Conservation (phyloP, 1,284 basidiomycete genomes). For the Pseudozyma flocculosa region DNA sequence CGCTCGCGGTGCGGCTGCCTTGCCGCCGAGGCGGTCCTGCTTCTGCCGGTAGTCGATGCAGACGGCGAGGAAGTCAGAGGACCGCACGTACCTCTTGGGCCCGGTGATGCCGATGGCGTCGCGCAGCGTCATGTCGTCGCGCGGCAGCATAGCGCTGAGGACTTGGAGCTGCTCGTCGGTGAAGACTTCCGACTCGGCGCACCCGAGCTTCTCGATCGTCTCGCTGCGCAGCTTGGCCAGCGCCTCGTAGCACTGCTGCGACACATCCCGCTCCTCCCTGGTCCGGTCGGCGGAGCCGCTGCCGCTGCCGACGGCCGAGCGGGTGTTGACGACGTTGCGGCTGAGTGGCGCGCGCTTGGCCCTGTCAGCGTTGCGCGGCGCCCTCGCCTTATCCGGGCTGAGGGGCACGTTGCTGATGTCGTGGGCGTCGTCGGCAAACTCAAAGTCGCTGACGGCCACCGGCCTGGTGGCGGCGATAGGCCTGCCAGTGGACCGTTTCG, state of each 20-base stretch:
- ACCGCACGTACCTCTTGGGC: background rate
- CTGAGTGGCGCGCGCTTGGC: too few species aligned
- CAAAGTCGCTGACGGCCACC: conserved; percentile 15
- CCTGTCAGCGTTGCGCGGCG: too few species aligned
- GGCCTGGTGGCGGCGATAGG: too few species aligned
- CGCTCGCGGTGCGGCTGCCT: too few species aligned
- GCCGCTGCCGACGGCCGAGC: too few species aligned
- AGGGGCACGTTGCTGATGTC: conserved; percentile 35
- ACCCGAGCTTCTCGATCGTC: background rate
- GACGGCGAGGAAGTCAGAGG: background rate
- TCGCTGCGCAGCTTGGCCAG: background rate
- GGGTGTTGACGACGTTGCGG: too few species aligned
- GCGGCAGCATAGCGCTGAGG: background rate
- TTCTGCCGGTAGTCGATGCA: background rate
- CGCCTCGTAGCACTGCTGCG: background rate
- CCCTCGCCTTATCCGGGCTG: too few species aligned
- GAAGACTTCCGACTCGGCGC: background rate
- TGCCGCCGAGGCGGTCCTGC: too few species aligned
- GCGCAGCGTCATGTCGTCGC: background rate
- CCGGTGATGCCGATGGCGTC: background rate
- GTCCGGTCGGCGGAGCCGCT: too few species aligned
- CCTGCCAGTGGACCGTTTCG: too few species aligned
- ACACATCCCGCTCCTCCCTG: background rate
- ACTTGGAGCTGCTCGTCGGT: background rate
- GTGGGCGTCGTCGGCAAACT: conserved; percentile 28